These are phyloP conservation scores for Crassisporium funariophilum DNA, from an alignment of 768 basidiomycete species.

Conservation along the genomic window DNA sequence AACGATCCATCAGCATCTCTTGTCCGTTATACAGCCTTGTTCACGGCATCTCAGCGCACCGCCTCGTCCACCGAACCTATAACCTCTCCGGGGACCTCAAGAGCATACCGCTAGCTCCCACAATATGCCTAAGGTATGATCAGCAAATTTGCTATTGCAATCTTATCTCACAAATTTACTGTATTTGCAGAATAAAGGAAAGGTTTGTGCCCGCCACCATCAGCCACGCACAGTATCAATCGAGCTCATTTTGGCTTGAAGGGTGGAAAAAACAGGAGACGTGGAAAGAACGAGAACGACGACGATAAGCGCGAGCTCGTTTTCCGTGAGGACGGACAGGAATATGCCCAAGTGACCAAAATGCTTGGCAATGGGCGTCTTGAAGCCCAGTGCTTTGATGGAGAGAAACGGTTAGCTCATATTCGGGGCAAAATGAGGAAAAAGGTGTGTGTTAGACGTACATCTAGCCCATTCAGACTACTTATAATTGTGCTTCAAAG, in stretches of 20 bases:
- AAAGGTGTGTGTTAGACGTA: slow-evolving; percentile 63
- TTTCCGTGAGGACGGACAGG: slow-evolving; percentile 98
- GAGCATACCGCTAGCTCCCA: too few species aligned
- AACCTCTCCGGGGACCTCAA: background rate
- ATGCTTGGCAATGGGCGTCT: slow-evolving; percentile 98
- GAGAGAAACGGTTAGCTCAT: slow-evolving; percentile 96
- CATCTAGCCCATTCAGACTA: background rate
- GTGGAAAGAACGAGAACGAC: slow-evolving; percentile 99
- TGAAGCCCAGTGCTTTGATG: slow-evolving; percentile 97
- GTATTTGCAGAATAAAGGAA: slow-evolving; percentile 68
- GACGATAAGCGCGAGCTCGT: slow-evolving; percentile 98
- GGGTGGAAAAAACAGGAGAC: slow-evolving; percentile 99
- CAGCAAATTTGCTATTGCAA: background rate
- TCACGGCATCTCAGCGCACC: background rate
- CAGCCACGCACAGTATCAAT: background rate
- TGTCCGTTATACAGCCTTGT: too few species aligned
- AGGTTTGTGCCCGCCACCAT: slow-evolving; percentile 42
- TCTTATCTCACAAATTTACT: background rate
- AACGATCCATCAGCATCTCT: background rate
- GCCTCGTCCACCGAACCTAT: background rate
- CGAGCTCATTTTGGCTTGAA: slow-evolving; percentile 39
- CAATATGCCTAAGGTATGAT: slow-evolving; percentile 8
- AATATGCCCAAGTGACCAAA: slow-evolving; percentile 97
- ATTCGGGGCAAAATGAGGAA: slow-evolving; percentile 99
- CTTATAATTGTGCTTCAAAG: slow-evolving; percentile 39